Conservation (phyloP, 768 basidiomycete genomes). For the Amanita pseudoporphyria region DNA sequence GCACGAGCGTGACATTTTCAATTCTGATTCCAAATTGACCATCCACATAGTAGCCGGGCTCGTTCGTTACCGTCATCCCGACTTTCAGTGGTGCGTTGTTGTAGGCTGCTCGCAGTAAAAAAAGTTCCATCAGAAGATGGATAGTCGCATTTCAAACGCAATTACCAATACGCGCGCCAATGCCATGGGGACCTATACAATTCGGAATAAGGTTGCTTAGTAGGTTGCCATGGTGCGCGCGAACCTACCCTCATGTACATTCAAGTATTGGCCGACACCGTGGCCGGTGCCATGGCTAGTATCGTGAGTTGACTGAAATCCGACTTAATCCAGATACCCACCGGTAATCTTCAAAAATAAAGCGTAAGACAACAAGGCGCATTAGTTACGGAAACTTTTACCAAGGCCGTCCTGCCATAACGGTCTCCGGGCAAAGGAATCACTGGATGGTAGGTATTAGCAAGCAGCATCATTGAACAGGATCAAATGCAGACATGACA, state of each 20-base stretch:
- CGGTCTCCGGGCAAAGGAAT: constrained; percentile 68
- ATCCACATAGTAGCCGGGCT: constrained; percentile 90
- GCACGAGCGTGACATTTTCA: constrained; percentile 81
- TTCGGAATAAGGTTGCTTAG: too few species aligned
- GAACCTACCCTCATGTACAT: constrained; percentile 84
- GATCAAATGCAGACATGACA: constrained; percentile 32
- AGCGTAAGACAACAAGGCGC: constrained; percentile 4
- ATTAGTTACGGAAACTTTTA: constrained; percentile 22
- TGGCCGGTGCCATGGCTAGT: constrained; percentile 86
- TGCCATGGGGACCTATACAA: constrained; percentile 48
- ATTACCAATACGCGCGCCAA: constrained; percentile 45
- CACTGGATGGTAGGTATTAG: constrained; percentile 47
- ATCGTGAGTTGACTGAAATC: constrained; percentile 4
- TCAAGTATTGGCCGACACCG: constrained; percentile 90
- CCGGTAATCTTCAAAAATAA: constrained; percentile 42
- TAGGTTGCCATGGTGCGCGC: too few species aligned
- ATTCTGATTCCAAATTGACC: constrained; percentile 89
- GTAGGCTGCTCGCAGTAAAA: constrained; percentile 35
- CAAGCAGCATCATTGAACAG: background rate
- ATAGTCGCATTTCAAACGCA: background rate
- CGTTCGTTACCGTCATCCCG: constrained; percentile 91
- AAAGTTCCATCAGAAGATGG: background rate
- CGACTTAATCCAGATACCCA: constrained; percentile 13
- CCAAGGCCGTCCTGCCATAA: constrained; percentile 87
- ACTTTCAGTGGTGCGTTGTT: constrained; percentile 65